Evolutionary conservation across 345 rosid species (phyloP), one percentile per base, ranked within the genome.

Genomic region (Schrenkiella parvula): DNA sequence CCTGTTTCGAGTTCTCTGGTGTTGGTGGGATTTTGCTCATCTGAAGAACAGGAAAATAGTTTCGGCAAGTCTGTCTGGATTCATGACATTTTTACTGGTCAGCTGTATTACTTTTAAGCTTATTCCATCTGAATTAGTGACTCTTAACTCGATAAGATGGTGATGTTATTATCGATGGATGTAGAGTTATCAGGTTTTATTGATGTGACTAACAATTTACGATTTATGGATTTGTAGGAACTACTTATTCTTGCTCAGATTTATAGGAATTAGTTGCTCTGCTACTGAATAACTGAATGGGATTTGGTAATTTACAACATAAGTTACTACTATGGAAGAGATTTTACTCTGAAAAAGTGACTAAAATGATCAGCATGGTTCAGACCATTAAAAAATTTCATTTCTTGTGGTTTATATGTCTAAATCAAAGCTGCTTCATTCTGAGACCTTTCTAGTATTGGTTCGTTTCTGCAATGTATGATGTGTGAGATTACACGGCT

Each of bases 41-140:
- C 62, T 28, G 66, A 58, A 47, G 52, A 73, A 72, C 55, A 43
- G 29, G 5, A 29, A 39, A 11, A 41, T 67, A 66, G 55, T 57
- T 47, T 56, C 35, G 26, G 37, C 63, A 31, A 6, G 12, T 25
- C 44, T 22, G 1, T 42, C 10, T 23, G 38, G 76, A 22, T 46
- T 47, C 35, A 3, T 66, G 35, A 48, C 3, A 56, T 32, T 34
- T 8, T 23, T 48, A 64, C 41, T 64, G 17, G 6, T 64, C 9
- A 43, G 57, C 48, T 60, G 52, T 50, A 61, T 41, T 17, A 34
- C 46, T 2, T 12, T 4, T 14, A 39, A 73, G 66, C 37, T 57
- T 29, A 39, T 31, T 52, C 28, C 10, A 71, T 41, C 19, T 44
- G 56, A 63, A 1, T 6, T 5, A 52, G 21, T 63, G 53, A 35